Evolutionary conservation across 768 basidiomycete species (phyloP).

Genomic region (Inosperma sp.): DNA sequence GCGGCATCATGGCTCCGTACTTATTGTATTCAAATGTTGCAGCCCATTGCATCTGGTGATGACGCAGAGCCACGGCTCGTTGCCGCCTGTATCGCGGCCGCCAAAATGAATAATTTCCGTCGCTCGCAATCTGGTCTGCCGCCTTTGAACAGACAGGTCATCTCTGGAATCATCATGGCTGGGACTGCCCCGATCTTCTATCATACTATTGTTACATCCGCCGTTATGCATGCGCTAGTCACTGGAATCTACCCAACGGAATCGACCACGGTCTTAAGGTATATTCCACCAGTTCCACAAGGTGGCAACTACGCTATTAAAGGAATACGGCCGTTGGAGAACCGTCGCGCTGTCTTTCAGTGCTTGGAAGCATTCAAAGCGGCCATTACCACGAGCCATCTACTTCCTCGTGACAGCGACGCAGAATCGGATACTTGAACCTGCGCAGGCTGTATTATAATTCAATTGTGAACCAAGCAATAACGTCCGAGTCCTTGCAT

Average conservation of each 20-base stretch:
- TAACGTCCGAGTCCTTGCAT: too few relatives aligned
- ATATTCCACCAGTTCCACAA: constrained; percentile 17
- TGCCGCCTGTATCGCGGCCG: constrained; percentile 21
- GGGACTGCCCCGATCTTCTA: constrained; percentile 30
- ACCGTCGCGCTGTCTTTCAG: constrained; percentile 19
- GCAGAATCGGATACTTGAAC: background rate
- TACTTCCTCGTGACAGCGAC: constrained; percentile 17
- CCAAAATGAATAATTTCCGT: constrained; percentile 24
- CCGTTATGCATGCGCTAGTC: constrained; percentile 13
- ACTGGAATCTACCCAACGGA: constrained; percentile 16
- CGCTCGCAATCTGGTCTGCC: constrained; percentile 13
- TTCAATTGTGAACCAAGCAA: too few relatives aligned
- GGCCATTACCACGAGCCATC: constrained; percentile 22
- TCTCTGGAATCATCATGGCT: constrained; percentile 29
- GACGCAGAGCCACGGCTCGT: constrained; percentile 14
- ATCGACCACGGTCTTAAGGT: constrained; percentile 15
- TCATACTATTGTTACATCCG: constrained; percentile 24
- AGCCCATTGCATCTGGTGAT: background rate
- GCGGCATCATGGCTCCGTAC: background rate
- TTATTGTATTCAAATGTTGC: background rate
- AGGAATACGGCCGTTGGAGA: constrained; percentile 25
- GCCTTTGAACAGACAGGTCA: constrained; percentile 17
- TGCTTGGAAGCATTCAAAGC: constrained; percentile 25
- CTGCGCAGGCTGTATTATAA: too few relatives aligned
- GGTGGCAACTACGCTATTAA: constrained; percentile 6